A percentile compares a stretch with the other conserved stretches of the same genome.
Evolutionary conservation across 2,329 filamentous ascomycete species (phyloP).

Genomic region (Paramyrothecium sp.): DNA sequence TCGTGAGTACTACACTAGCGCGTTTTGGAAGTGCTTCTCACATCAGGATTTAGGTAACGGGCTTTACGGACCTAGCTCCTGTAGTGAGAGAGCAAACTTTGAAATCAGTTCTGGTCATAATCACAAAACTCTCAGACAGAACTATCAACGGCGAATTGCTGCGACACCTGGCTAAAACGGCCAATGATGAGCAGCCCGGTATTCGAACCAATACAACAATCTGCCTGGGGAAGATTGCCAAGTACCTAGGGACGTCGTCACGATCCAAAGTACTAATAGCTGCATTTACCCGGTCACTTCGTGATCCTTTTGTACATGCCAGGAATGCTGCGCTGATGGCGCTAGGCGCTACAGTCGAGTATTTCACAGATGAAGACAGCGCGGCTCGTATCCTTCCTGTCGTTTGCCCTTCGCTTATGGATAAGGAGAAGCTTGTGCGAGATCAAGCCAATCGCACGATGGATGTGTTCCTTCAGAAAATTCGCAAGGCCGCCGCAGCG

Average conservation of each 20-base stretch:
- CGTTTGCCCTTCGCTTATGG: constrained; percentile 80
- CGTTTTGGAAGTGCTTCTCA: constrained; percentile 14
- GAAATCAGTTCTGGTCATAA: constrained; percentile 85
- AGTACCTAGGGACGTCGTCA: constrained; percentile 75
- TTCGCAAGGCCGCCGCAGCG: constrained; percentile 72
- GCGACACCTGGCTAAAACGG: constrained; percentile 88
- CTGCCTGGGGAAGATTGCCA: constrained; percentile 92
- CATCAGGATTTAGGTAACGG: constrained; percentile 64
- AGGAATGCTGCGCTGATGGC: constrained; percentile 87
- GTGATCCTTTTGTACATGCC: constrained; percentile 93
- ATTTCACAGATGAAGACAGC: constrained; percentile 88
- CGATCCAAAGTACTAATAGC: constrained; percentile 89
- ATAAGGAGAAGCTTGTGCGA: constrained; percentile 93
- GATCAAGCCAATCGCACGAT: constrained; percentile 90
- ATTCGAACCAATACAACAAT: constrained; percentile 99
- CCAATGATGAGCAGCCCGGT: constrained; percentile 95
- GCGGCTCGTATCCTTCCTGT: constrained; percentile 80
- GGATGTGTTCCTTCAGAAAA: constrained; percentile 78
- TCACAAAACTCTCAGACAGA: constrained; percentile 86
- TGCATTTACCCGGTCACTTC: constrained; percentile 83
- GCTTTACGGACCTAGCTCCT: constrained; percentile 88
- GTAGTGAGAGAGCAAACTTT: constrained; percentile 94
- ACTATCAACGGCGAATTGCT: constrained; percentile 92
- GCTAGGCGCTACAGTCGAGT: constrained; percentile 78
- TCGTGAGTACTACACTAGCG: constrained; percentile 52